These are phyloP conservation scores for Trichomonas tenax DNA, from an alignment of 208 protist species.

Conservation along the genomic window DNA sequence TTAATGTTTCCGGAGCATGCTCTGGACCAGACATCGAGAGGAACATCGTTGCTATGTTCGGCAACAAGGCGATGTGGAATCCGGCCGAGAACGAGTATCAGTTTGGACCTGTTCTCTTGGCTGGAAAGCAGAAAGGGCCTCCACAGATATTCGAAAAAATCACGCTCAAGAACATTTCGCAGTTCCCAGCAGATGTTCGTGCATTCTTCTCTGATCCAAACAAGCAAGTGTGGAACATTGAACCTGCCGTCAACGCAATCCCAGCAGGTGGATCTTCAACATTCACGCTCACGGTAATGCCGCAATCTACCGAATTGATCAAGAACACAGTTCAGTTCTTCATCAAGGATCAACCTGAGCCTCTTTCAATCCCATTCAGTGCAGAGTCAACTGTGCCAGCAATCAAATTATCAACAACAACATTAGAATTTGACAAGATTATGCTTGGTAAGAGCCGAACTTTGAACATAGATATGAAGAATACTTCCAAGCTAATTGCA, in stretches of 20 bases:
- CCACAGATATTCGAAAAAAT: neutral
- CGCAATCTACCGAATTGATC: neutral
- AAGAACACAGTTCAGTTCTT: neutral
- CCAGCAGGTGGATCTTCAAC: neutral
- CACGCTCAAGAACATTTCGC: neutral
- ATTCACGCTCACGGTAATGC: neutral
- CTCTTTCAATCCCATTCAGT: neutral
- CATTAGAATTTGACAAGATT: neutral
- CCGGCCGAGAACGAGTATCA: neutral
- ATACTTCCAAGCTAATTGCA: neutral
- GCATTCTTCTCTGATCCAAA: neutral
- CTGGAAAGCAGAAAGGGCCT: neutral
- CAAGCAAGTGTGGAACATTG: neutral
- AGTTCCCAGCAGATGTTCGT: neutral
- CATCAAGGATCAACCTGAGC: neutral
- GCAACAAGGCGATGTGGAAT: neutral
- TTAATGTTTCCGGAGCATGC: neutral
- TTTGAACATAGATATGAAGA: neutral
- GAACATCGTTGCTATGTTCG: neutral
- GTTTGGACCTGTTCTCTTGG: neutral
- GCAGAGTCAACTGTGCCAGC: neutral
- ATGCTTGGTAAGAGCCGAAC: neutral
- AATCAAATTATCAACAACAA: neutral
- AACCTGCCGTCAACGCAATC: neutral
- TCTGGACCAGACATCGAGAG: neutral